phyloP scores from a whole-genome alignment of 2,329 filamentous ascomycete genomes.

The Trichoderma koningiopsis region DNA sequence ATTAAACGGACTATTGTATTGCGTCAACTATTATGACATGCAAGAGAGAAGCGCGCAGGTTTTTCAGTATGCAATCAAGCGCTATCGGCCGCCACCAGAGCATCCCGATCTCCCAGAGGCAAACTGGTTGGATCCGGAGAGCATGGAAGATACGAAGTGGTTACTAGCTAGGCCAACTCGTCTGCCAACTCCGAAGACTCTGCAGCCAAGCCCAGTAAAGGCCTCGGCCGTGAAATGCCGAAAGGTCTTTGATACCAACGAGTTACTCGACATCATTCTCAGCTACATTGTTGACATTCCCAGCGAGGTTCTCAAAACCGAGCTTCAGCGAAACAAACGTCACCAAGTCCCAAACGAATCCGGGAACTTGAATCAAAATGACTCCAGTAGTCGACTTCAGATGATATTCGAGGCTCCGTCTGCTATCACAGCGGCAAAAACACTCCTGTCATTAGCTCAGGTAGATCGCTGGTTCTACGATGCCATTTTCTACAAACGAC shows the following conservation, averaged over 20 bases:
- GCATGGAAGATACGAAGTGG: conserved; percentile 13
- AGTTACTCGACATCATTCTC: conserved; percentile 6
- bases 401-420: neutral
- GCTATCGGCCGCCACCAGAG: neutral
- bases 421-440: neutral
- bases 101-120: neutral
- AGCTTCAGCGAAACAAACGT: neutral
- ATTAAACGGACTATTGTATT: conserved; percentile 1
- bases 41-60: neutral
- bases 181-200: neutral
- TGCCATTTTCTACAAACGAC: conserved; percentile 3
- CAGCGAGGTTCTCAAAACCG: neutral
- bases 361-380: neutral
- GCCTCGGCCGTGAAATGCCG: neutral
- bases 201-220: neutral
- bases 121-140: conserved; percentile 6
- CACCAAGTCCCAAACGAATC: neutral
- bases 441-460: neutral
- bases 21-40: conserved; percentile 8
- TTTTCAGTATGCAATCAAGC: neutral
- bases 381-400: neutral
- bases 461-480: conserved; percentile 14
- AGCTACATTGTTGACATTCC: conserved; percentile 4
- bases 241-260: neutral
- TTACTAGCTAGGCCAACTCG: neutral